phyloP scores from a whole-genome alignment of 2,329 filamentous ascomycete species.

The Cytospora leucostoma region DNA sequence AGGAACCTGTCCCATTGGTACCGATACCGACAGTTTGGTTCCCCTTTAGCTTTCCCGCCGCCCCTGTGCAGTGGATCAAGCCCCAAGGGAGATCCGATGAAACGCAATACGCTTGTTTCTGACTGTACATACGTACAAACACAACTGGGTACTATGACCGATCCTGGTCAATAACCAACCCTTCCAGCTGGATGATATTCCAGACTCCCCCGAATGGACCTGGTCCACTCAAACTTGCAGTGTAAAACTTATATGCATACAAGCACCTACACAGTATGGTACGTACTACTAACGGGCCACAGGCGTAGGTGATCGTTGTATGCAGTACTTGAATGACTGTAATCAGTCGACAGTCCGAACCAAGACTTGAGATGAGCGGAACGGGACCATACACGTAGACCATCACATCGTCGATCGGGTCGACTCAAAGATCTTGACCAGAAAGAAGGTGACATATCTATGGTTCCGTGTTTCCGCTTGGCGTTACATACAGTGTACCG shows the following conservation, averaged over 20 bases:
- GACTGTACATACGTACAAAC: background rate
- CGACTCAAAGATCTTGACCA: background rate
- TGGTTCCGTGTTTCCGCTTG: background rate
- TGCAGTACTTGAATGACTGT: background rate
- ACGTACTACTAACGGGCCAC: background rate
- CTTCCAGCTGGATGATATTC: background rate
- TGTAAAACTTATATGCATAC: background rate
- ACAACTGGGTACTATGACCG: background rate
- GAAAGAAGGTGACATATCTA: background rate
- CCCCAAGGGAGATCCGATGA: slow-evolving; percentile 19
- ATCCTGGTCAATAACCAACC: background rate
- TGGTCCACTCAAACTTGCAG: background rate
- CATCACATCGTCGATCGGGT: background rate
- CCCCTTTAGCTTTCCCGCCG: slow-evolving; percentile 27
- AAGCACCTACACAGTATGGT: background rate
- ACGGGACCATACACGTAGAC: background rate
- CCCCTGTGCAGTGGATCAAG: slow-evolving; percentile 25
- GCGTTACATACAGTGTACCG: background rate
- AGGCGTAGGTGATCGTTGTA: background rate
- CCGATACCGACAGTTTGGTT: slow-evolving; percentile 28
- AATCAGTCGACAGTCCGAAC: background rate
- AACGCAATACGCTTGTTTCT: slow-evolving; percentile 13
- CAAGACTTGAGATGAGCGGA: background rate
- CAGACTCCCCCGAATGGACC: background rate
- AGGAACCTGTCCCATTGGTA: background rate